These are phyloP conservation scores for Sporothrix brunneoviolacea DNA, from an alignment of 2,329 filamentous ascomycete genomes.

Conservation along the genomic window DNA sequence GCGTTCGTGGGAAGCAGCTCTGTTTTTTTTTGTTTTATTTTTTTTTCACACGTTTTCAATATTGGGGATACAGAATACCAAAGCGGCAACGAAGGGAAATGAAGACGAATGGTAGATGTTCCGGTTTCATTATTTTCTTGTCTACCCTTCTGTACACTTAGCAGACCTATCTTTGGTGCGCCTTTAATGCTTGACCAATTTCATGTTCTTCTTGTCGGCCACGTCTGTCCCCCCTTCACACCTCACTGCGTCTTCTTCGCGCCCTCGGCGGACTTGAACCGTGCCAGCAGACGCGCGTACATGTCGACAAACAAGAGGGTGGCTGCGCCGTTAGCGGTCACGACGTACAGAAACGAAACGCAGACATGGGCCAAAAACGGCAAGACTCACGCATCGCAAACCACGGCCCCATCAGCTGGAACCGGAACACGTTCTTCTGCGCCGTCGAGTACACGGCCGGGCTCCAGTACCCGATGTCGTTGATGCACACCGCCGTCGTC, in stretches of 20 bases:
- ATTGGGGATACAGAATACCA: too few species aligned
- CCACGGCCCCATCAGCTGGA: constrained; percentile 46
- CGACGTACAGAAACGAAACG: not conserved
- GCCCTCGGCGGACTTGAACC: constrained; percentile 29
- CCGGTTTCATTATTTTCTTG: too few species aligned
- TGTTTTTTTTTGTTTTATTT: too few species aligned
- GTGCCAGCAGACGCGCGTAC: constrained; percentile 42
- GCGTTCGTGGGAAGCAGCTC: too few species aligned
- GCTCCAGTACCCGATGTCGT: constrained; percentile 45
- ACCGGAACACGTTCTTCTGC: constrained; percentile 41
- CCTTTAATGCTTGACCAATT: too few species aligned
- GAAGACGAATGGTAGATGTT: too few species aligned
- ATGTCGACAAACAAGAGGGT: constrained; percentile 47
- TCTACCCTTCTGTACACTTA: too few species aligned
- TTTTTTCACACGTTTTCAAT: too few species aligned
- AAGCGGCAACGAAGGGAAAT: too few species aligned
- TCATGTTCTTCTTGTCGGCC: too few species aligned
- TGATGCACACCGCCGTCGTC: constrained; percentile 45
- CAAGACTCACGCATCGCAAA: constrained; percentile 43
- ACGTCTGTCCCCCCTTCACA: too few species aligned
- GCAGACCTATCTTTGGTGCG: not conserved
- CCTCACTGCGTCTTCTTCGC: constrained; percentile 37
- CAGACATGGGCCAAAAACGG: constrained; percentile 2
- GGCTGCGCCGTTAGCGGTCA: constrained; percentile 31
- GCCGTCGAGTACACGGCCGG: constrained; percentile 35